Percentiles rank a stretch among this genome's conserved stretches.
Evolutionary conservation across 2,329 filamentous ascomycete species (phyloP).

Genomic region (Pestalotiopsis sp.): DNA sequence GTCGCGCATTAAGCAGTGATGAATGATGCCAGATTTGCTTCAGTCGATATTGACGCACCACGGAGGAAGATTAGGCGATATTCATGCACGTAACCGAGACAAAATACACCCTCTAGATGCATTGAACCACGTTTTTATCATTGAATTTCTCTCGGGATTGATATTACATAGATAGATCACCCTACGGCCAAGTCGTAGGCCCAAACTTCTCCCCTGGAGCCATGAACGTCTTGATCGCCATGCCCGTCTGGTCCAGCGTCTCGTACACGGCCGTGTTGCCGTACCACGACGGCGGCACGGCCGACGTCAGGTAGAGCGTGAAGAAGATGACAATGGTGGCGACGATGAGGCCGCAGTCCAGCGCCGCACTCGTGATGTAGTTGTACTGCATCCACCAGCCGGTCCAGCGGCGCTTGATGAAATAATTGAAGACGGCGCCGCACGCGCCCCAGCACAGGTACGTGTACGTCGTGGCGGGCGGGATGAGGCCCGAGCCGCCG

Average conservation of each 20-base stretch:
- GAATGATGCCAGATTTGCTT: too few relatives aligned
- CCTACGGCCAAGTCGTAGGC: slow-evolving; percentile 48
- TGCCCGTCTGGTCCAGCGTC: slow-evolving; percentile 47
- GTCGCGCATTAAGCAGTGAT: too few relatives aligned
- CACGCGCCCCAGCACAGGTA: slow-evolving; percentile 72
- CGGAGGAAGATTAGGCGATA: too few relatives aligned
- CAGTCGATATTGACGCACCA: too few relatives aligned
- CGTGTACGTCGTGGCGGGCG: slow-evolving; percentile 70
- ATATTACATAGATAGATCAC: neutral
- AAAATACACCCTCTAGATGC: too few relatives aligned
- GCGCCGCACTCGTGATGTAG: slow-evolving; percentile 71
- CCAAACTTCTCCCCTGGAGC: slow-evolving; percentile 52
- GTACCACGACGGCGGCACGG: slow-evolving; percentile 62
- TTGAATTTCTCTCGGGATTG: neutral
- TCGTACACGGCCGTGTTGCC: slow-evolving; percentile 52
- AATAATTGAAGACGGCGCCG: slow-evolving; percentile 70
- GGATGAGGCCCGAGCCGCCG: slow-evolving; percentile 63
- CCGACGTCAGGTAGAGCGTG: slow-evolving; percentile 61
- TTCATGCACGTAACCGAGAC: too few relatives aligned
- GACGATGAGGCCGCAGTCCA: slow-evolving; percentile 69
- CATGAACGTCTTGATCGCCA: slow-evolving; percentile 45
- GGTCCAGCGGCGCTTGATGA: slow-evolving; percentile 63
- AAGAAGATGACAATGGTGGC: slow-evolving; percentile 72
- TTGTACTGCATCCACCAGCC: slow-evolving; percentile 82
- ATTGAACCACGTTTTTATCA: too few relatives aligned